Evolutionary conservation across 2,329 filamentous ascomycete species (phyloP), one percentile per base, ranked within the genome.

Genomic region (Myriosclerotinia duriaeana): DNA sequence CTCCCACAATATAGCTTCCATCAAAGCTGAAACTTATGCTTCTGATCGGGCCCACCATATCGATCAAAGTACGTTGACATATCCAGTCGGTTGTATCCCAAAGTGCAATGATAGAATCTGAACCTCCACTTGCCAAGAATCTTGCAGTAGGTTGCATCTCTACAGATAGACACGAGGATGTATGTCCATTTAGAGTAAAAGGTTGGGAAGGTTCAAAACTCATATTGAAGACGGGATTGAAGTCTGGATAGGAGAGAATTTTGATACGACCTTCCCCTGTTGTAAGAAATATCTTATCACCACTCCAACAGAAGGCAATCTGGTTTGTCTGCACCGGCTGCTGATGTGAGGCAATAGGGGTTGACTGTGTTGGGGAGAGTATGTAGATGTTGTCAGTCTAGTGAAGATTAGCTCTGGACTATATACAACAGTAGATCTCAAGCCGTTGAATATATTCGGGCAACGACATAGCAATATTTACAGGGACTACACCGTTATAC

Each of bases 31-130:
- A 94, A 74, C 89, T 74, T 66, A 93, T 82, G 74, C 85, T 90
- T 73, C 86, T 84, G 38, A 93, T 87, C 3, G 89, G 86, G 1
- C 89, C 89, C 12, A 84, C 82, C 80, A 91, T 89, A 72, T 85
- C 83, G 46, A 87, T 87, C 53, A 93, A 81, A 1, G 89, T 92
- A 68, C 88, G 84, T 73, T 88, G 84, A 74, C 90, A 93, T 66
- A 91, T 86, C 89, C 90, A 93, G 71, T 91, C 87, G 52, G 83
- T 83, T 4, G 90, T 93, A 73, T 93, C 90, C 88, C 90, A 94
- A 3, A 94, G 80, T 6, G 88, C 83, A 71, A 93, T 89, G 61
- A 92, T 84, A 1, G 89, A 89, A 74, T 94, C 91, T 12, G 87
- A 87, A 12, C 89, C 90, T 40, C 90, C 91, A 0, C 89, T 90